phyloP scores from a whole-genome alignment of 768 basidiomycete species.

The Dentipellis sp. region DNA sequence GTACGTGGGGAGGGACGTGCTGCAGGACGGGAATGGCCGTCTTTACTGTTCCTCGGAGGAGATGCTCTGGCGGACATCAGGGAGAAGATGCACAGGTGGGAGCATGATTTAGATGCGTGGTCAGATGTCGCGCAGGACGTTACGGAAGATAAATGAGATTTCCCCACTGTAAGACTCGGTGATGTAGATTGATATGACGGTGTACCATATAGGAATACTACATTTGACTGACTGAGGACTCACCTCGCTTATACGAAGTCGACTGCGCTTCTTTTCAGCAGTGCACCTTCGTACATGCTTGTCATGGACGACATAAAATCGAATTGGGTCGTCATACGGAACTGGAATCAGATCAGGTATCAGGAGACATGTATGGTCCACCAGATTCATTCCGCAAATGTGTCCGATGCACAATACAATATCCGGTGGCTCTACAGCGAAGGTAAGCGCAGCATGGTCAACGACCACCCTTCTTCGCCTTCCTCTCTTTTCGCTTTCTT shows the following conservation, averaged over 20 bases:
- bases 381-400: too few relatives aligned
- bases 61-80: constrained; percentile 17
- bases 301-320: not conserved
- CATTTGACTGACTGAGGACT: not conserved
- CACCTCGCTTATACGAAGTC: too few relatives aligned
- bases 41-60: constrained; percentile 18
- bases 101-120: not conserved
- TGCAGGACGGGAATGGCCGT: constrained; percentile 10
- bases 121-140: not conserved
- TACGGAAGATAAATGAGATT: not conserved
- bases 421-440: not conserved
- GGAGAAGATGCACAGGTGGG: not conserved
- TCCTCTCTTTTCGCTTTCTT: constrained; percentile 68
- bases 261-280: not conserved
- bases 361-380: too few relatives aligned
- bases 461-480: constrained; percentile 18
- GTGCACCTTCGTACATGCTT: not conserved
- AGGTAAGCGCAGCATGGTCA: not conserved
- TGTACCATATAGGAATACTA: not conserved
- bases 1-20: constrained; percentile 20
- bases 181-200: not conserved
- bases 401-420: too few relatives aligned
- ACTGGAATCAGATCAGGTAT: too few relatives aligned
- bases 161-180: not conserved
- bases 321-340: too few relatives aligned